phyloP scores from a whole-genome alignment of 371 early-diverging fungal species.

The Rhizopus arrhizus region DNA sequence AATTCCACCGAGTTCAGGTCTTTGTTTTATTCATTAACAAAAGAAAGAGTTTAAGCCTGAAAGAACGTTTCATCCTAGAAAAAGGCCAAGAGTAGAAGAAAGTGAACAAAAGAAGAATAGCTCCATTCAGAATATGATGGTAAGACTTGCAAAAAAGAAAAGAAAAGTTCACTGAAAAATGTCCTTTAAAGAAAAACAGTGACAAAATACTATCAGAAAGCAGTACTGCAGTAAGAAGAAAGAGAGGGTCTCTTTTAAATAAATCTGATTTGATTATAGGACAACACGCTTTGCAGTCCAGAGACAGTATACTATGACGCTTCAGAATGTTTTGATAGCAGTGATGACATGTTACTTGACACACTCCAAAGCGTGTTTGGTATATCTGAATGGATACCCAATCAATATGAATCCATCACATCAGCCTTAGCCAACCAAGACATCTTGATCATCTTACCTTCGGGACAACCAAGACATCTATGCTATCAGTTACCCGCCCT shows the following conservation, averaged over 20 bases:
- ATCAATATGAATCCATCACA: slow-evolving; percentile 4
- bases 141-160: neutral
- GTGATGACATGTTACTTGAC: neutral
- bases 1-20: neutral
- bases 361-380: neutral
- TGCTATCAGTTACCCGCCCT: neutral
- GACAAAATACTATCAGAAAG: too few relatives aligned
- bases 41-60: neutral
- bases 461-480: neutral
- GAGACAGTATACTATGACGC: neutral
- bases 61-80: neutral
- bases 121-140: neutral
- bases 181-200: too few relatives aligned
- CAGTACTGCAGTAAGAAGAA: neutral
- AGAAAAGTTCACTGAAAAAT: too few relatives aligned
- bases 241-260: neutral
- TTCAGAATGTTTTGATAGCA: neutral
- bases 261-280: neutral
- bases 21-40: neutral
- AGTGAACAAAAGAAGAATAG: neutral
- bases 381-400: neutral
- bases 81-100: neutral
- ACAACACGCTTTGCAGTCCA: neutral
- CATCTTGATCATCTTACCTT: slow-evolving; percentile 4
- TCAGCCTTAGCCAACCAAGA: neutral